A percentile compares a stretch with the other conserved stretches of the same genome.
Conservation (phyloP, 1,139 yeast genomes). For the Hansenula sp. region DNA sequence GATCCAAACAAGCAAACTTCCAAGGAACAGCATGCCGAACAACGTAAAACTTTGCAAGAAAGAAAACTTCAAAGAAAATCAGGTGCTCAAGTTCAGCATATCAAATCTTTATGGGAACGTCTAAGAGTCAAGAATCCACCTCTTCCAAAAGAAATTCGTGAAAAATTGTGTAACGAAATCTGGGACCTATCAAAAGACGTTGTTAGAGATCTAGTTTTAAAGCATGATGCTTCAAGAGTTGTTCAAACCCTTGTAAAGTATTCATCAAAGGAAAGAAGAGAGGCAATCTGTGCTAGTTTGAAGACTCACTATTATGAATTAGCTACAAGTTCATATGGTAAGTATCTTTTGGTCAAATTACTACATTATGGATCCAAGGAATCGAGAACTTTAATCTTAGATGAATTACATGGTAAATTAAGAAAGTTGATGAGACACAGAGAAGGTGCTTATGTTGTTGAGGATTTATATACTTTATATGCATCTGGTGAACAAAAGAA, state of each 20-base stretch:
- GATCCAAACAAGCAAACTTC: slow-evolving; percentile 43
- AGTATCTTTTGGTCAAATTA: slow-evolving; percentile 82
- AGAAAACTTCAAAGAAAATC: slow-evolving; percentile 85
- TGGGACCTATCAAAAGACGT: slow-evolving; percentile 81
- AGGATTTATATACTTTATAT: slow-evolving; percentile 85
- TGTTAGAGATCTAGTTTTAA: slow-evolving; percentile 79
- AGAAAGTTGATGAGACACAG: slow-evolving; percentile 93
- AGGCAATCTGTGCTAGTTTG: slow-evolving; percentile 61
- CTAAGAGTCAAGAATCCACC: slow-evolving; percentile 84
- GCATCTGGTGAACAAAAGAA: slow-evolving; percentile 79
- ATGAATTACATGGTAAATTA: slow-evolving; percentile 86
- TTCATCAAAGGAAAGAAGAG: slow-evolving; percentile 77
- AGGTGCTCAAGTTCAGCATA: slow-evolving; percentile 80
- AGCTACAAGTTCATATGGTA: slow-evolving; percentile 92
- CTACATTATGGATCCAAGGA: slow-evolving; percentile 89
- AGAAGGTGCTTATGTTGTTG: slow-evolving; percentile 99
- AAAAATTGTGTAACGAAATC: slow-evolving; percentile 75
- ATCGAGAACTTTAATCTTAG: slow-evolving; percentile 67
- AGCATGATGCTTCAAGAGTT: slow-evolving; percentile 96
- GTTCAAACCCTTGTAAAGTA: slow-evolving; percentile 92
- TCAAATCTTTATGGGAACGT: slow-evolving; percentile 88
- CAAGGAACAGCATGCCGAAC: slow-evolving; percentile 78
- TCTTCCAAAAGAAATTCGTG: slow-evolving; percentile 72
- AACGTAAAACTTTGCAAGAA: slow-evolving; percentile 71
- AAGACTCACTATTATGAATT: slow-evolving; percentile 76